Base-by-base conservation (phyloP, 164 flowering plant genomes). In the Litsea cubeba region DNA sequence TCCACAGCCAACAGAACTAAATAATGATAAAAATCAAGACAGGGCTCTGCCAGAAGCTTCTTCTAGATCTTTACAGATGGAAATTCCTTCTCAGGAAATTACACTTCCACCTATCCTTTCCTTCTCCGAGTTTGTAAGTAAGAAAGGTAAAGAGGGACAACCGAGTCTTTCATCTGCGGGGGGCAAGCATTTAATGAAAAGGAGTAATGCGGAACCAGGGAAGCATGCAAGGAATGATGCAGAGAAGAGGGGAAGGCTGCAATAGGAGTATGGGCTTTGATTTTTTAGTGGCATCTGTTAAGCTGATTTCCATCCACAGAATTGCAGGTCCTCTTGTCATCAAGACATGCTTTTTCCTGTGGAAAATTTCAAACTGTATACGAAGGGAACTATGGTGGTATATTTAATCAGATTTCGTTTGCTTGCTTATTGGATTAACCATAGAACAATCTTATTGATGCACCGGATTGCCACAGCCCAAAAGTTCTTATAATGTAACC, bases 41-140 rank as follows among this genome's bases (percentile, higher is more conserved):
- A 72, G 0, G 72, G 49, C 54, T 71, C 69, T 57, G 35, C 63
- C 80, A 23, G 80, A 67, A 65, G 54, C 81, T 73, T 68, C 72
- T 3, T 35, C 25, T 18, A 60, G 28, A 14, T 71, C 30, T 25
- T 75, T 72, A 14, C 70, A 79, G n/a, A 60, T 32, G 12, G 68
- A 50, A 71, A 71, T 57, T 76, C 58, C 75, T 62, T 75, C 76
- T 23, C 62, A 64, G 17, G 76, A 66, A 1, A 75, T 66, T 32
- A 63, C 28, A 57, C 81, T 85, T 50, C 97, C 92, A 30, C 71
- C 79, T 14, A 84, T 93, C 54, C 93, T 88, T 57, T 87, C 94
- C 6, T 91, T 90, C 78, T 84, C 93, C 0, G 89, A 90, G 49
- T 89, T 88, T 74, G 83, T 87, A 23, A 81, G 79, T 71, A 81